Base-by-base conservation (phyloP, 169 alveolate genomes). In the Plasmodium vivax region DNA sequence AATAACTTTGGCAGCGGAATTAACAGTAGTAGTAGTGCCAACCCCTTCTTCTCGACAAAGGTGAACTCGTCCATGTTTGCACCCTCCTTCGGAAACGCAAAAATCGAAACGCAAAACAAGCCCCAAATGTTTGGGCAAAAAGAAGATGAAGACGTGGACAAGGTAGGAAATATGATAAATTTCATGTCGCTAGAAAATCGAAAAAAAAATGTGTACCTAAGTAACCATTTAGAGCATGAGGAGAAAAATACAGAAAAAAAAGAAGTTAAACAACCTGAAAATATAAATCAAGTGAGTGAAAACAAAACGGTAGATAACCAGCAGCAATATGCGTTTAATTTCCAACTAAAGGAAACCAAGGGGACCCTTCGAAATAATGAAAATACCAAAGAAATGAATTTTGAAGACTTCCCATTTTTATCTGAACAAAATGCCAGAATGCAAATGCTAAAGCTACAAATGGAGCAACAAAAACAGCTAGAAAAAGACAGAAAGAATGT, bases 321-420 rank as follows among this genome's bases (percentile, higher is more conserved):
- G 38, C 85, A 74, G 80, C 72, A 38, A 27, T 30, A 32, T 90
- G 9, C 47, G 30, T 75, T 74, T 74, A 90, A 90, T 90, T 56
- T 80, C 16, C 87, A 90, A 34, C 74, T 90, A 68, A 90, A 90
- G 82, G 94, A 90, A 90, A 80, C 94, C 7, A 90, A 90, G 73
- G 94, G 94, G 51, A 90, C 94, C 12, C 90, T 90, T 62, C 79
- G 94, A 62, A 90, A 12, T 23, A 81, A 90, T 90, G 90, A 90
- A 58, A 58, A 80, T 90, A 81, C 88, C 2, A 79, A 90, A 58
- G 82, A 90, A 38, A 81, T 80, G 91, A 43, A 90, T 80, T 90
- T 90, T 79, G 72, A 90, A 38, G 84, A 90, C n/a, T 41, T 90
- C 58, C 84, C 82, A 58, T 79, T 58, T 79, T 23, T 54, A 23